These are phyloP conservation scores for Leishmania tarentolae DNA, from an alignment of 208 protist species.

Conservation along the genomic window DNA sequence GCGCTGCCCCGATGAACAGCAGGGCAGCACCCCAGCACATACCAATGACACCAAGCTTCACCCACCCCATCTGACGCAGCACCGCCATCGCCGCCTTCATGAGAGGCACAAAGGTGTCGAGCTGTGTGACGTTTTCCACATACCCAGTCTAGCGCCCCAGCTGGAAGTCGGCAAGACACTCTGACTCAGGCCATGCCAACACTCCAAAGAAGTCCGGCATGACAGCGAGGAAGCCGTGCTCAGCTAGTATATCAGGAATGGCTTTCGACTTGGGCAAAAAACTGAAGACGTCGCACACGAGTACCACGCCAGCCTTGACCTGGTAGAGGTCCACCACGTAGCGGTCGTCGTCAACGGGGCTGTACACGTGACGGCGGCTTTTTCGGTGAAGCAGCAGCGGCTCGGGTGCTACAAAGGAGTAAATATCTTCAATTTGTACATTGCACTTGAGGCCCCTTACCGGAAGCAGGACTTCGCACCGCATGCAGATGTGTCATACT, in stretches of 20 bases:
- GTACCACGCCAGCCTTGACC: conserved; percentile 44
- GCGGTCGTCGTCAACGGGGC: conserved; percentile 32
- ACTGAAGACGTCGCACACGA: conserved; percentile 67
- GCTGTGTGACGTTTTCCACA: neutral
- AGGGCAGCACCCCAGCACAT: conserved; percentile 64
- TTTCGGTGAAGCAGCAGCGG: conserved; percentile 59
- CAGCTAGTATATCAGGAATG: conserved; percentile 47
- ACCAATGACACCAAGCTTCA: conserved; percentile 45
- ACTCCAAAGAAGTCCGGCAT: conserved; percentile 62
- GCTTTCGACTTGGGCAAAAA: conserved; percentile 50
- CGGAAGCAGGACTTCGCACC: too few species aligned
- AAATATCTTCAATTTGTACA: neutral
- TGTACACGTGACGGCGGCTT: conserved; percentile 21
- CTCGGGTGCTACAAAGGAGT: neutral
- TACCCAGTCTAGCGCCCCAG: neutral
- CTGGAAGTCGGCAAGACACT: conserved; percentile 49
- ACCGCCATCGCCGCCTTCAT: conserved; percentile 36
- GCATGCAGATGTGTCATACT: neutral
- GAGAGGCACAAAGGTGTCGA: conserved; percentile 19
- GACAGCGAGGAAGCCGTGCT: conserved; percentile 50
- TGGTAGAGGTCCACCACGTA: conserved; percentile 48
- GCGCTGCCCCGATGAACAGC: conserved; percentile 27
- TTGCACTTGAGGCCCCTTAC: neutral
- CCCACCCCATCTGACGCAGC: conserved; percentile 45
- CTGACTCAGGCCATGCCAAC: conserved; percentile 29